Evolutionary conservation across 768 basidiomycete genomes (phyloP).

Genomic region (Gautieria morchelliformis): DNA sequence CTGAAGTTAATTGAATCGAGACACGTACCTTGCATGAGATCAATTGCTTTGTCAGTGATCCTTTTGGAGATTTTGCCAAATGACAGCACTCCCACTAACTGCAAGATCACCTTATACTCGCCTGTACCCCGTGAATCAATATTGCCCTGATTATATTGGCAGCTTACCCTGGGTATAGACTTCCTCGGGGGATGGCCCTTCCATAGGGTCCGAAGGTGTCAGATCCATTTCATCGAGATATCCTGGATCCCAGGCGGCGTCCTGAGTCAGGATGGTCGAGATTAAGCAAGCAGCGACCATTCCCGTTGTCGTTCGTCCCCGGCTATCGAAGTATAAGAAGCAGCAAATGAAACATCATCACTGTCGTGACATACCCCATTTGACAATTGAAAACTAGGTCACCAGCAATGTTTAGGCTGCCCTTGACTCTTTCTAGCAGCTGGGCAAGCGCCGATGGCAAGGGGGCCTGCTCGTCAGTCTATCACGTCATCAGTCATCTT

Average conservation of each 20-base stretch:
- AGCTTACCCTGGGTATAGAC: slow-evolving; percentile 73
- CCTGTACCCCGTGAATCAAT: slow-evolving; percentile 35
- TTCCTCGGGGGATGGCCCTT: slow-evolving; percentile 80
- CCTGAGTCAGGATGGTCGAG: slow-evolving; percentile 45
- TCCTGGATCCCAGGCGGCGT: slow-evolving; percentile 18
- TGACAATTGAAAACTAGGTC: slow-evolving; percentile 96
- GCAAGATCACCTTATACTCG: slow-evolving; percentile 94
- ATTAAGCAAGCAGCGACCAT: slow-evolving; percentile 89
- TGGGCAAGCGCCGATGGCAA: slow-evolving; percentile 78
- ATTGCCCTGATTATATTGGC: background rate
- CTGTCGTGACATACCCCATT: slow-evolving; percentile 61
- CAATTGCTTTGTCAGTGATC: slow-evolving; percentile 79
- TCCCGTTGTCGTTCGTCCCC: slow-evolving; percentile 78
- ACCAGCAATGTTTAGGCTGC: slow-evolving; percentile 42
- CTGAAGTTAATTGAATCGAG: background rate
- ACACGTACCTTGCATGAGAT: slow-evolving; percentile 59
- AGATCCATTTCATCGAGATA: slow-evolving; percentile 30
- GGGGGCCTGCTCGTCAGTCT: slow-evolving; percentile 97
- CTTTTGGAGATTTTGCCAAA: slow-evolving; percentile 91
- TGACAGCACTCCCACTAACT: slow-evolving; percentile 85
- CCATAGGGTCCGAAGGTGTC: slow-evolving; percentile 42
- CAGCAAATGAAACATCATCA: background rate
- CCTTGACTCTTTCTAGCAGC: slow-evolving; percentile 61
- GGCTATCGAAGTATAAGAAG: slow-evolving; percentile 10
- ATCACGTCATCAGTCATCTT: background rate